Percentiles rank a stretch among this genome's conserved stretches.
These are phyloP conservation scores for Pleurotus tuoliensis DNA, from an alignment of 768 basidiomycete genomes.

Conservation along the genomic window DNA sequence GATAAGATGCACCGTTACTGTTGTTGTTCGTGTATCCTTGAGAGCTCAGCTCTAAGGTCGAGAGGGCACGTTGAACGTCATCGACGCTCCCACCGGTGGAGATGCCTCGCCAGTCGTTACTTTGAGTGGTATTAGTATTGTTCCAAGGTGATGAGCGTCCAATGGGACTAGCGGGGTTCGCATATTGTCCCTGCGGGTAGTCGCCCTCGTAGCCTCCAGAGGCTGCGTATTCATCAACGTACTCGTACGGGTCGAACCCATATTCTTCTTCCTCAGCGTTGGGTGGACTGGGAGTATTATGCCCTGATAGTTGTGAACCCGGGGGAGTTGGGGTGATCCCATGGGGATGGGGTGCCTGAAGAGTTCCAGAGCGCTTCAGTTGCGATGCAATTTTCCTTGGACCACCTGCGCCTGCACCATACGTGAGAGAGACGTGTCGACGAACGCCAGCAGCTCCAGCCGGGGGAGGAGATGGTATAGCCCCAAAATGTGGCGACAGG, in stretches of 20 bases:
- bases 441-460: conserved; percentile 62
- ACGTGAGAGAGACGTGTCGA: conserved; percentile 76
- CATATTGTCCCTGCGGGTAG: conserved; percentile 30
- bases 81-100: conserved; percentile 45
- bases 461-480: conserved; percentile 66
- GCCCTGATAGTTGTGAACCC: conserved; percentile 2
- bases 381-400: conserved; percentile 46
- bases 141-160: conserved; percentile 67
- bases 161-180: conserved; percentile 52
- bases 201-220: background rate
- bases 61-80: conserved; percentile 73
- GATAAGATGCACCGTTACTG: conserved; percentile 24
- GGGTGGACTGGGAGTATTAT: conserved; percentile 16
- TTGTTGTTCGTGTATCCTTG: conserved; percentile 23
- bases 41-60: conserved; percentile 58
- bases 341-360: conserved; percentile 44
- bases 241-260: conserved; percentile 24
- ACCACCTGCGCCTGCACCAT: conserved; percentile 54
- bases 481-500: conserved; percentile 48
- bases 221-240: conserved; percentile 9
- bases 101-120: conserved; percentile 51
- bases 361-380: conserved; percentile 74
- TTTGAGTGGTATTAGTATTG: conserved; percentile 28
- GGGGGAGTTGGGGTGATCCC: conserved; percentile 3
- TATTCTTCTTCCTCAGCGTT: conserved; percentile 60